Percentiles rank a stretch among this genome's conserved stretches.
Conservation (phyloP, 257 asterid genomes). For the Gardenia jasminoides region DNA sequence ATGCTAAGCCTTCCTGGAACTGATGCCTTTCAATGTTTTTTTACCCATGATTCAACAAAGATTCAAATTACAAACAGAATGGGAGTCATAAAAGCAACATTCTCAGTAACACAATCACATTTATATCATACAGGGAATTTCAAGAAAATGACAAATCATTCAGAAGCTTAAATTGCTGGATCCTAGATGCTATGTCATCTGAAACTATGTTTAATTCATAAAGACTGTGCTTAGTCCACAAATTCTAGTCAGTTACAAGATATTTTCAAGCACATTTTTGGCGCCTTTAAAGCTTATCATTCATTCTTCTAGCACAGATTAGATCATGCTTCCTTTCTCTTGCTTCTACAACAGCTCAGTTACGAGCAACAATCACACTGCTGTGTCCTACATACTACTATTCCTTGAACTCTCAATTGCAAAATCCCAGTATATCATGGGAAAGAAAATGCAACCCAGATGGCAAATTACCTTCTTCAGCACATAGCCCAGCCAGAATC, state of each 20-base stretch:
- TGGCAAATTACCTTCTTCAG: background rate
- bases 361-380: background rate
- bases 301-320: background rate
- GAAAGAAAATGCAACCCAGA: background rate
- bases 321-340: too few relatives aligned
- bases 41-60: background rate
- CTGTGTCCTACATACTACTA: background rate
- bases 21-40: background rate
- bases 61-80: background rate
- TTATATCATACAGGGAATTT: too few relatives aligned
- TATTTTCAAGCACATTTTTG: background rate
- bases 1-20: slow-evolving; percentile 4
- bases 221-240: too few relatives aligned
- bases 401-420: background rate
- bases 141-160: background rate
- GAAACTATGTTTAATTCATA: background rate
- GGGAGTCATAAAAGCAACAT: background rate
- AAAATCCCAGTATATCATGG: background rate
- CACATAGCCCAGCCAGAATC: background rate
- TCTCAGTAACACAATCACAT: background rate
- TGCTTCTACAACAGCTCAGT: background rate
- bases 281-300: background rate
- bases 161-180: background rate
- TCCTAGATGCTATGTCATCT: background rate
- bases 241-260: background rate